These are phyloP conservation scores for Trapa incisa DNA, from an alignment of 345 rosid genomes.

Conservation along the genomic window DNA sequence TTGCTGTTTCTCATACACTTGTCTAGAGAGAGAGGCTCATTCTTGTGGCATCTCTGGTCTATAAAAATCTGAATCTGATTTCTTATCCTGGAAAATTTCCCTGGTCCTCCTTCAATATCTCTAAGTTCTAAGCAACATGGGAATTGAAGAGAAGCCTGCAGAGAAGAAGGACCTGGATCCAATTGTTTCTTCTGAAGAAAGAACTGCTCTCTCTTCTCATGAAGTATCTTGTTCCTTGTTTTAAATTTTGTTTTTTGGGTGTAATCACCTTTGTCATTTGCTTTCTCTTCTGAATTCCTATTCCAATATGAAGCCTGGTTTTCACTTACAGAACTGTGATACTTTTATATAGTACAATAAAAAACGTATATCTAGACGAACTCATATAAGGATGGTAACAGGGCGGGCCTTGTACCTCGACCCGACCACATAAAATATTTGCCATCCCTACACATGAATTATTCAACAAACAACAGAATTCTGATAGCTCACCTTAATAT, in stretches of 20 bases:
- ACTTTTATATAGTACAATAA: too few species aligned
- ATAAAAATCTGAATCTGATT: neutral
- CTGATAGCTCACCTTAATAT: neutral
- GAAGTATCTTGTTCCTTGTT: neutral
- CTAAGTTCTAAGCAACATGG: neutral
- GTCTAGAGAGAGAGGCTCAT: neutral
- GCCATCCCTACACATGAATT: too few species aligned
- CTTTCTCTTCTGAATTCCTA: too few species aligned
- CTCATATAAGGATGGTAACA: too few species aligned
- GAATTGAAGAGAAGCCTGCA: neutral
- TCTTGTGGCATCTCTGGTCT: neutral
- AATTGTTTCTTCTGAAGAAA: neutral
- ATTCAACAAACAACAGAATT: neutral
- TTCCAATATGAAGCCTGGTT: too few species aligned
- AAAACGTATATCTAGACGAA: too few species aligned
- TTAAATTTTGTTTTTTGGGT: neutral
- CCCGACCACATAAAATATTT: too few species aligned
- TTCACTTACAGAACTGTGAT: too few species aligned
- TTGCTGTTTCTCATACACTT: neutral
- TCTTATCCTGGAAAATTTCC: neutral
- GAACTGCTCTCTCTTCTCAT: neutral
- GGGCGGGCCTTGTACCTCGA: too few species aligned
- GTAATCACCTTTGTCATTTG: neutral
- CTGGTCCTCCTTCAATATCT: neutral
- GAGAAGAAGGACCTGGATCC: neutral